Percentiles rank a stretch among this genome's conserved stretches.
Conservation (phyloP, 1,139 yeast genomes). For the Entelexis sorbosivorans region DNA sequence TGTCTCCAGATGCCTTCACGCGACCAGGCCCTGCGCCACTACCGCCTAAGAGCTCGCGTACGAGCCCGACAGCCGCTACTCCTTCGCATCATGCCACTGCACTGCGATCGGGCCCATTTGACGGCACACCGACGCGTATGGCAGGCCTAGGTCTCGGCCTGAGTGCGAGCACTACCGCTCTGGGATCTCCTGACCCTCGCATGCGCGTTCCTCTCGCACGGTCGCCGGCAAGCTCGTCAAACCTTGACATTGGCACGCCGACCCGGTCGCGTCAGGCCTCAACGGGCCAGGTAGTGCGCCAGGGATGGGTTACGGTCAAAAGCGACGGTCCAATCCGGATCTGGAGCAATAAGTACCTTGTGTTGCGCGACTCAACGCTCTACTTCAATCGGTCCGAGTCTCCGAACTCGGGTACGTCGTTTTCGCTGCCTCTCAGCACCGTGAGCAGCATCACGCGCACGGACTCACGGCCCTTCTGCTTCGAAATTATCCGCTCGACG, state of each 20-base stretch:
- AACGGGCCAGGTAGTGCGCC: conserved; percentile 16
- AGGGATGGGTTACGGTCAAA: conserved; percentile 85
- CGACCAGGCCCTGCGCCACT: conserved; percentile 36
- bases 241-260: background rate
- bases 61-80: conserved; percentile 3
- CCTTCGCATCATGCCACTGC: background rate
- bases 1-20: conserved; percentile 28
- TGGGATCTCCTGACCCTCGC: conserved; percentile 13
- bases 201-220: background rate
- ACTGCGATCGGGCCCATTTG: background rate
- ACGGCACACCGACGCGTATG: background rate
- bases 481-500: conserved; percentile 59
- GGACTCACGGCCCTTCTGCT: conserved; percentile 58
- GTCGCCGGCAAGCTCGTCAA: background rate
- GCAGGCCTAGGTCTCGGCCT: background rate
- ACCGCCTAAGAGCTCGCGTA: conserved; percentile 27
- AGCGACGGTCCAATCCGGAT: conserved; percentile 69
- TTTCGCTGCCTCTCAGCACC: conserved; percentile 42
- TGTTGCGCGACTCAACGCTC: conserved; percentile 61
- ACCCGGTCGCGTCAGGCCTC: background rate
- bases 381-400: conserved; percentile 65
- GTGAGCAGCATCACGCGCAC: conserved; percentile 49
- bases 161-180: conserved; percentile 12
- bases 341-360: conserved; percentile 83
- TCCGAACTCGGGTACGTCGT: conserved; percentile 31